Percentiles rank a stretch among this genome's conserved stretches.
Conservation (phyloP, 2,329 filamentous ascomycete genomes). For the Neopestalotiopsis sp. region DNA sequence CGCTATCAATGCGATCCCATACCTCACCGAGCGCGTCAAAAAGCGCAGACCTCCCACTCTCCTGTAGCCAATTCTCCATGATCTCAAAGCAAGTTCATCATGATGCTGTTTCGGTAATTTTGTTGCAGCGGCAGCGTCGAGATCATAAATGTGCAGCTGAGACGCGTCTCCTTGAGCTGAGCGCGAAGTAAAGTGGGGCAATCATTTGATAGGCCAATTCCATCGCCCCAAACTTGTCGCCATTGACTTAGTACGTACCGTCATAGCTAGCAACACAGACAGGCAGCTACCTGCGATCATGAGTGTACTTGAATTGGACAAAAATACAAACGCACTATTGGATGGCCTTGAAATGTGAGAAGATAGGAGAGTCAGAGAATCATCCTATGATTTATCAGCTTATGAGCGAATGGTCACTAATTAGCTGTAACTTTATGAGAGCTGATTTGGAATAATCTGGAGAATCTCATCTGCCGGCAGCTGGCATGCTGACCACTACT, state of each 20-base stretch:
- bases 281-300: neutral
- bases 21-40: slow-evolving; percentile 33
- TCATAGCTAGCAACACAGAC: neutral
- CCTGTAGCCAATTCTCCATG: slow-evolving; percentile 39
- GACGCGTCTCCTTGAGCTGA: neutral
- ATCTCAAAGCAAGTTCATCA: neutral
- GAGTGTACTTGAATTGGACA: neutral
- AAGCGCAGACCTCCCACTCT: slow-evolving; percentile 33
- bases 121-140: neutral
- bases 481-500: neutral
- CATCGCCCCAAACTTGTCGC: neutral
- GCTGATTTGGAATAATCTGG: neutral
- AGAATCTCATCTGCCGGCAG: neutral
- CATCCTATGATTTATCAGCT: no score
- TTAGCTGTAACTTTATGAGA: neutral
- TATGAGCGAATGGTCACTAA: neutral
- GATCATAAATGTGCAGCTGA: neutral
- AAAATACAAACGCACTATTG: no score
- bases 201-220: neutral
- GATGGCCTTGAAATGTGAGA: no score
- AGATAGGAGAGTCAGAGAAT: no score
- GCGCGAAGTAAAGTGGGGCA: slow-evolving; percentile 2
- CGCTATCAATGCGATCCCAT: slow-evolving; percentile 32
- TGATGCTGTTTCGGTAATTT: neutral
- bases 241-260: neutral